phyloP scores from a whole-genome alignment of 2,329 filamentous ascomycete species.

The Cryphonectria radicalis region DNA sequence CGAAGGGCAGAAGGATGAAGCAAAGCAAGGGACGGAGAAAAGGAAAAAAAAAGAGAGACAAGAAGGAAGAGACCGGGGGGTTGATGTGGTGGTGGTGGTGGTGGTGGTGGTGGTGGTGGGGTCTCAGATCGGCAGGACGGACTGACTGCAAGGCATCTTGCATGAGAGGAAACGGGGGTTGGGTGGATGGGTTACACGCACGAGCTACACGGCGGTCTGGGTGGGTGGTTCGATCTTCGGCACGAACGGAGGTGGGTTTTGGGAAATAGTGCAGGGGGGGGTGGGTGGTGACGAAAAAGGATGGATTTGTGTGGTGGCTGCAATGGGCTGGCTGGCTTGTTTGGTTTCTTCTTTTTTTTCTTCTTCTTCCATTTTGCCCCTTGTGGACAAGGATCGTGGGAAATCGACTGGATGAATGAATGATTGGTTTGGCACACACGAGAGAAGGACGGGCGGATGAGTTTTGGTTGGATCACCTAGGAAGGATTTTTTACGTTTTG shows the following conservation, averaged over 20 bases:
- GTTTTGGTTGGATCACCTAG: not conserved
- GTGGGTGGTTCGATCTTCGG: constrained; percentile 1
- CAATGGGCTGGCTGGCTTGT: not conserved
- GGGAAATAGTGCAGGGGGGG: not conserved
- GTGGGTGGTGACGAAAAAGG: not conserved
- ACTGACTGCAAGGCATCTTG: constrained; percentile 8
- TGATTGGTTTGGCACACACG: not conserved
- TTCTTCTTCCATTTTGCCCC: not conserved
- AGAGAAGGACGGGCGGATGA: not conserved
- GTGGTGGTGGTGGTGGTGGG: not conserved
- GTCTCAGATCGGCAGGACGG: not conserved
- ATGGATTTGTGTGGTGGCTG: not conserved
- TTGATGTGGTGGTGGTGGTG: too few species aligned
- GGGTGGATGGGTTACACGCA: not conserved
- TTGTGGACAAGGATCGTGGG: not conserved
- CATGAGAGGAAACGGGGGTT: not conserved
- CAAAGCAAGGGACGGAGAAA: too few species aligned
- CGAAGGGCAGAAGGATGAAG: too few species aligned
- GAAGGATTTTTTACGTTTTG: not conserved
- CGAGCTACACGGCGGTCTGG: constrained; percentile 2
- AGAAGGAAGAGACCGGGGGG: not conserved
- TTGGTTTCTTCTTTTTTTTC: not conserved
- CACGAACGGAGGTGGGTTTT: not conserved
- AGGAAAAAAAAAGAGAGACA: not conserved
- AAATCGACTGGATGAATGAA: not conserved